Percentiles rank a stretch among this genome's conserved stretches.
Evolutionary conservation across 352 stramenopile species (phyloP).

Genomic region (Globisporangium mamillatum): DNA sequence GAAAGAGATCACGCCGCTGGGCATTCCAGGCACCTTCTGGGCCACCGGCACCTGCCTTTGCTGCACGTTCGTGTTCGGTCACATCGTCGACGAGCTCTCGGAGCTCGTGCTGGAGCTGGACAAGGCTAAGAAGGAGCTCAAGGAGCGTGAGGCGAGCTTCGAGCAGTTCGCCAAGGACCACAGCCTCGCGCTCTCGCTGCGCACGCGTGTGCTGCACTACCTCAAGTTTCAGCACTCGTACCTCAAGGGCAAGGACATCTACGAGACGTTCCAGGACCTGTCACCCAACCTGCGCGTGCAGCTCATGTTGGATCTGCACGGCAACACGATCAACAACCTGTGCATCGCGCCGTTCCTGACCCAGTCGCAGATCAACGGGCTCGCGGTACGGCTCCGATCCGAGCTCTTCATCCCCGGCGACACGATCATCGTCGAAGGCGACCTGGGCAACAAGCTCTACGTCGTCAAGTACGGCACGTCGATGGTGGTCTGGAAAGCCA

Average conservation of each 20-base stretch:
- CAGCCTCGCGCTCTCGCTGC: slow-evolving; percentile 48
- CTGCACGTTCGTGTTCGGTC: slow-evolving; percentile 75
- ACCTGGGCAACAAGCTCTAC: slow-evolving; percentile 65
- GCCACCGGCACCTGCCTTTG: slow-evolving; percentile 61
- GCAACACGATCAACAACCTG: slow-evolving; percentile 43
- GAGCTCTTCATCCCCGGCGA: slow-evolving; percentile 77
- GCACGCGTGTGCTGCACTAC: slow-evolving; percentile 60
- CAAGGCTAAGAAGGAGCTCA: slow-evolving; percentile 69
- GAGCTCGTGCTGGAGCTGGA: slow-evolving; percentile 78
- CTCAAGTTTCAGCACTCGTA: slow-evolving; percentile 71
- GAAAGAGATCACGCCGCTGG: slow-evolving; percentile 61
- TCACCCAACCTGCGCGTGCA: slow-evolving; percentile 62
- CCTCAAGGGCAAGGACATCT: slow-evolving; percentile 66
- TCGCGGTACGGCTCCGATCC: slow-evolving; percentile 58
- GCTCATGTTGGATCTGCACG: slow-evolving; percentile 75
- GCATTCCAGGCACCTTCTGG: slow-evolving; percentile 60
- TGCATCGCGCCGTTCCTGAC: slow-evolving; percentile 57
- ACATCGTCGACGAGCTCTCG: slow-evolving; percentile 75
- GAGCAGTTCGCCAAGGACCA: slow-evolving; percentile 72
- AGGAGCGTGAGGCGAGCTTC: slow-evolving; percentile 61
- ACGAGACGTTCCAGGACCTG: slow-evolving; percentile 70
- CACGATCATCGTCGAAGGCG: slow-evolving; percentile 64
- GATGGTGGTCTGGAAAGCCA: slow-evolving; percentile 68
- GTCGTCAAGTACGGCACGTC: slow-evolving; percentile 65
- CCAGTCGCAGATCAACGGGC: slow-evolving; percentile 45